A percentile compares a stretch with the other conserved stretches of the same genome.
phyloP scores from a whole-genome alignment of 352 stramenopile genomes.

The Pythium biforme region DNA sequence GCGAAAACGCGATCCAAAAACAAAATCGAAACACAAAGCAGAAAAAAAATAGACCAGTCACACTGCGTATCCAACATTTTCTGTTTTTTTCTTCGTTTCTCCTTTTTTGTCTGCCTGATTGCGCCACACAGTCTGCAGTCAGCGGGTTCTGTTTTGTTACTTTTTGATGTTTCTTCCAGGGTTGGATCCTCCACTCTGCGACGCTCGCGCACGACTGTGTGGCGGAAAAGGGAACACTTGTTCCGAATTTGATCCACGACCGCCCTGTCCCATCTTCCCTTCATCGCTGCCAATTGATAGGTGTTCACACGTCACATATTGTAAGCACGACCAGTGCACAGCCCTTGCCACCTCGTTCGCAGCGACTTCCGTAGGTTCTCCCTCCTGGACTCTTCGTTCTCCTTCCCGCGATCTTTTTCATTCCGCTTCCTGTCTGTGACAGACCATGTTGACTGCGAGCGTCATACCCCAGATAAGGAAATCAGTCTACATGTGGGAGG shows the following conservation, averaged over 20 bases:
- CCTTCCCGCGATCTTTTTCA: too few relatives aligned
- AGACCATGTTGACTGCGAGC: too few relatives aligned
- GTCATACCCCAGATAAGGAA: too few relatives aligned
- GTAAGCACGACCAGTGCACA: background rate
- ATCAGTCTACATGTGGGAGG: too few relatives aligned
- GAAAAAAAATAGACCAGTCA: background rate
- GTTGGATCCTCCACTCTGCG: too few relatives aligned
- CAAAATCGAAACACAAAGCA: background rate
- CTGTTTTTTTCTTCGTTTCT: constrained; percentile 4
- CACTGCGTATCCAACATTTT: background rate
- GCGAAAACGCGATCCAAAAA: constrained; percentile 4
- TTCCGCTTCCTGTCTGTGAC: too few relatives aligned
- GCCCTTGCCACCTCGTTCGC: background rate
- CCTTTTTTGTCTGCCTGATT: background rate
- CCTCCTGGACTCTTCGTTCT: background rate
- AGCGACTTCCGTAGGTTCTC: background rate
- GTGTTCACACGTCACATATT: constrained; percentile 6
- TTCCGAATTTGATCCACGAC: too few relatives aligned
- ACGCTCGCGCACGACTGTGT: too few relatives aligned
- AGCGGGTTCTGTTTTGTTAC: background rate
- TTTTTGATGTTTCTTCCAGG: background rate
- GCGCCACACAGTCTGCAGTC: too few relatives aligned
- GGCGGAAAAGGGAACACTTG: too few relatives aligned
- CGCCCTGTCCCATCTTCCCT: background rate
- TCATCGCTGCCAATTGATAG: background rate